Evolutionary conservation across 805 yeast genomes (phyloP), one percentile per base, ranked within the genome.

Genomic region (Saturnispora ahearnii): DNA sequence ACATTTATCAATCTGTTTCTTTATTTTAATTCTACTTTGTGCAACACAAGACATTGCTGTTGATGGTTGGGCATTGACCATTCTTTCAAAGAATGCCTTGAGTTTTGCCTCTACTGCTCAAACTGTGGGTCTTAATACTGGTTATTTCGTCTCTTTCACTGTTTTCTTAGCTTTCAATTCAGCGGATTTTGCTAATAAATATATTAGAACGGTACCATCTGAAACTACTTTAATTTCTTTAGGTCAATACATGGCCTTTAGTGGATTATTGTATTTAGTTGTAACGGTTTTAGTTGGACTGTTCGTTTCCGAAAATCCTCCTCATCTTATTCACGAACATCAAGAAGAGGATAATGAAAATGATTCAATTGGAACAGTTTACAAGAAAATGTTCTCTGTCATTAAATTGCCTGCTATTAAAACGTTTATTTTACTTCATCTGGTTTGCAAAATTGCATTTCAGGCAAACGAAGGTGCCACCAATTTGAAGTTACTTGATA

Each of bases 21-120:
- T 90, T 59, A 55, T 79, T 22, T 70, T 93, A 52, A 93, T 93
- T 31, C 78, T 91, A 51, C 73, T 90, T 52, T 90, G 97, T 69
- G 97, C 98, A 0, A 91, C 99, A 0, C 99, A 93, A 66, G 99
- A 93, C 63, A 93, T 93, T 50, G 98, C 99, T 0, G 99, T 93
- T 22, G 99, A 93, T 68, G 98, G 99, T 10, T 93, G 99, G 99
- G 97, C 98, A 0, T 70, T 93, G 60, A 93, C 96, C 1, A 80
- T 91, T 37, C 71, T 93, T 47, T 80, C 90, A 15, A 81, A 81
- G 26, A 78, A 78, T 28, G 84, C 95, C 12, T 72, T 93, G 53
- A 82, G 95, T 15, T 93, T 81, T 69, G 98, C 99, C 0, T 87
- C 96, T 4, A 93, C 99, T 0, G 99, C 99, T 0, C 99, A 93